These are phyloP conservation scores for Alternaria panax DNA, from an alignment of 2,329 filamentous ascomycete species.

Conservation along the genomic window DNA sequence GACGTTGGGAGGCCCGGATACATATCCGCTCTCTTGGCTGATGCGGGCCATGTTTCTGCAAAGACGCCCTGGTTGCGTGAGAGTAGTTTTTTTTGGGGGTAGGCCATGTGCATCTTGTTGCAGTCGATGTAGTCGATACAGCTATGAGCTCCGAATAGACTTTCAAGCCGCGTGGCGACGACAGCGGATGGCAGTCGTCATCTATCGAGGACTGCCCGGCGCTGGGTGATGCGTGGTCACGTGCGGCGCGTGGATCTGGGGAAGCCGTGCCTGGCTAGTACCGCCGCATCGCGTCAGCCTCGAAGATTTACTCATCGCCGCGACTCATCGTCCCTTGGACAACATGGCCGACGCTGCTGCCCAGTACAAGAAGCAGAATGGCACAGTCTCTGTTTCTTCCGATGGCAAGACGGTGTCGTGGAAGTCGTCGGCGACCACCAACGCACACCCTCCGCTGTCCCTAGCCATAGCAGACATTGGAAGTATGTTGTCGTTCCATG, in stretches of 20 bases:
- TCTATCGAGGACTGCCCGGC: not conserved
- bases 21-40: slow-evolving; percentile 23
- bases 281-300: slow-evolving; percentile 9
- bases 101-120: not conserved
- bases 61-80: not conserved
- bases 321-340: slow-evolving; percentile 11
- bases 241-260: slow-evolving; percentile 21
- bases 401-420: slow-evolving; percentile 81
- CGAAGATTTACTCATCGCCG: not conserved
- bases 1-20: slow-evolving; percentile 17
- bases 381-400: slow-evolving; percentile 75
- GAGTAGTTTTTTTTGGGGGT: not conserved
- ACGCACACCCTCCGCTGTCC: slow-evolving; percentile 70
- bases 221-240: slow-evolving; percentile 18
- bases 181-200: not conserved
- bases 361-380: slow-evolving; percentile 95
- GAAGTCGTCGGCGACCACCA: slow-evolving; percentile 66
- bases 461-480: slow-evolving; percentile 79
- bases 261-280: slow-evolving; percentile 22
- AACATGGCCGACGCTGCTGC: slow-evolving; percentile 50
- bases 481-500: slow-evolving; percentile 65
- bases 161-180: not conserved
- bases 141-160: not conserved
- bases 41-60: not conserved
- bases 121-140: not conserved